Percentiles rank a stretch among this genome's conserved stretches.
These are phyloP conservation scores for Phytopythium chamaehyphon DNA, from an alignment of 352 stramenopile species.

Conservation along the genomic window DNA sequence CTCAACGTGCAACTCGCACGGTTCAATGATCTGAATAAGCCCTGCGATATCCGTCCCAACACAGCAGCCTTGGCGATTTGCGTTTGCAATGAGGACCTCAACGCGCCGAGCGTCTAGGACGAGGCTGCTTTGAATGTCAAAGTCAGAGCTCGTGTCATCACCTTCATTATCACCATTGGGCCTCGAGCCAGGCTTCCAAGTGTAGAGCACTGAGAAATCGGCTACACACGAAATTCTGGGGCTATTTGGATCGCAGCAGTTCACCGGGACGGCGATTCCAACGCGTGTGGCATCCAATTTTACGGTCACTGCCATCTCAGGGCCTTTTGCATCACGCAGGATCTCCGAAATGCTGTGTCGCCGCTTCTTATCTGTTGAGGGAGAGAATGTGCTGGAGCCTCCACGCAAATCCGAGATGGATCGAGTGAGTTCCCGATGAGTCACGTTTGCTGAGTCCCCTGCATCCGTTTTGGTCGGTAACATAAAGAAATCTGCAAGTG, in stretches of 20 bases:
- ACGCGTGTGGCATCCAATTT: constrained; percentile 42
- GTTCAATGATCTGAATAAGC: constrained; percentile 76
- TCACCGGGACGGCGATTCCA: constrained; percentile 46
- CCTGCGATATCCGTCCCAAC: constrained; percentile 28
- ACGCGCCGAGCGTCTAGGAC: constrained; percentile 55
- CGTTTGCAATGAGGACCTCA: constrained; percentile 60
- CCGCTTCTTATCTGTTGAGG: constrained; percentile 7
- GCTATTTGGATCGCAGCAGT: constrained; percentile 33
- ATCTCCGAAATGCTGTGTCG: constrained; percentile 55
- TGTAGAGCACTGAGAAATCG: constrained; percentile 54
- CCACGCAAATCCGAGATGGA: not conserved
- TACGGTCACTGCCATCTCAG: constrained; percentile 46
- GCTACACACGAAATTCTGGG: constrained; percentile 48
- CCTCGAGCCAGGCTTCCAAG: constrained; percentile 34
- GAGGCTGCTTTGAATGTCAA: constrained; percentile 73
- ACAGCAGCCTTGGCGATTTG: constrained; percentile 61
- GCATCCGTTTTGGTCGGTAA: constrained; percentile 22
- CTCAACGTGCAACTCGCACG: constrained; percentile 60
- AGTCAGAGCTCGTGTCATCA: constrained; percentile 19
- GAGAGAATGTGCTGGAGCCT: not conserved
- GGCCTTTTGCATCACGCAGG: constrained; percentile 31
- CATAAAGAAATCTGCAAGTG: constrained; percentile 50
- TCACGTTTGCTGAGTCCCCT: not conserved
- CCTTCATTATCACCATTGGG: constrained; percentile 4
- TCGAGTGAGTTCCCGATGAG: not conserved